Base-by-base conservation (phyloP, 2,329 filamentous ascomycete species). In the Pseudonectria foliicola region DNA sequence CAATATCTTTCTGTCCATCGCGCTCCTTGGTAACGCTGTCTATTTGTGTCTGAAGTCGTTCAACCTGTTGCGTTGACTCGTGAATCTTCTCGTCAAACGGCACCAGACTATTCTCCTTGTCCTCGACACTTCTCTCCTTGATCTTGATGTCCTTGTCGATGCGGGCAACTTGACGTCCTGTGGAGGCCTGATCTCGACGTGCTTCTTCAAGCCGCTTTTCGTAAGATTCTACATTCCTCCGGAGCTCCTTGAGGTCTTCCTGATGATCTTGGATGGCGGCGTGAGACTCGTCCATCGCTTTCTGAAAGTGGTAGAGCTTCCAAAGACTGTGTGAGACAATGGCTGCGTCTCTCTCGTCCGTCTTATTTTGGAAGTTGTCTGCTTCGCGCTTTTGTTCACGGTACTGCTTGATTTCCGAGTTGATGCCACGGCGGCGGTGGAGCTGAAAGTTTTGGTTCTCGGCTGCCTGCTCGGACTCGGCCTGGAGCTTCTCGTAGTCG, bases 361-460 rank as follows among this genome's bases (percentile, higher is more conserved):
- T 84, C 62, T 95, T 96, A 45, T 77, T 80, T 55, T 93, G 85
- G 56, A 90, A 98, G 49, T 82, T 90, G 47, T 98, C 92, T 5
- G 90, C 90, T 56, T 96, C 92, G 48, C 80, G 81, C 66, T 96
- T 96, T 62, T 96, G 90, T 58, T 96, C 88, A 54, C 94, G 85
- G 54, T 95, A 98, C 53, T 95, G 88, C 58, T 92, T 95, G 59
- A 98, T 93, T 62, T 98, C 92, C 3, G 88, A 90, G 60, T 96
- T 96, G 64, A 98, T 95, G 31, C 85, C 88, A 48, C 92, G 80
- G 24, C 92, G 85, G 42, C 89, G 79, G 53, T 92, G 84, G 7
- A 96, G 77, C 57, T 94, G 89, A 48, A 87, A 85, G 29, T 80
- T 85, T 46, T 94, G 86, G 46, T 93, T 86, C 52, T 96, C 90